Evolutionary conservation across 495 filamentous ascomycete species (phyloP), one percentile per base, ranked within the genome.

Genomic region (Clohesyomyces aquaticus): DNA sequence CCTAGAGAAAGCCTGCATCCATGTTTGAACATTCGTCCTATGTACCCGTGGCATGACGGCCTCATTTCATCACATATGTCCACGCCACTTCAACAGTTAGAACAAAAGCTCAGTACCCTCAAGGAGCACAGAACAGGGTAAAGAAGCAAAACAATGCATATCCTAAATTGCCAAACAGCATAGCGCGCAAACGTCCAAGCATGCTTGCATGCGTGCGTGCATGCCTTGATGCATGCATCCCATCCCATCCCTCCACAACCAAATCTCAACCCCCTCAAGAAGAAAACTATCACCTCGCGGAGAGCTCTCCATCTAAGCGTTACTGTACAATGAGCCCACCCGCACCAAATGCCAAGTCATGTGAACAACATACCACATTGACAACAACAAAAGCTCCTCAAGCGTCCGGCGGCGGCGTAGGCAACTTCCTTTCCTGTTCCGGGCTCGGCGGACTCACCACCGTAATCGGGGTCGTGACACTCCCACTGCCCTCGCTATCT

Each of bases 401-500:
- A 38, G 22, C 25, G 26, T 65, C 62, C 12, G 62, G 62, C 38
- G 62, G 62, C 55, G 62, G 62, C 23, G 62, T 65, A 19, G 62
- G 62, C 48, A 65, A 59, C 27, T 61, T 54, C 38, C 50, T 55
- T 55, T 53, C 51, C 54, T 62, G 56, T 22, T 64, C 67, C 18
- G 70, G 70, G 59, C 70, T 72, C 57, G 72, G 72, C 38, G 72
- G 72, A 62, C 53, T 56, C 4, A 74, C 69, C 45, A 72, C 59
- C 23, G 70, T 74, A 6, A 72, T 61, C 10, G 72, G 72, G 23
- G 71, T 71, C n/a, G 35, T 58, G 22, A 60, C 57, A 22, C 61
- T 53, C 26, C 22, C 45, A 28, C 46, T 46, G 4, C 22, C 49
- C 4, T 54, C 19, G 23, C 55, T 52, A 6, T 21, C 41, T 32